Evolutionary conservation across 2,329 filamentous ascomycete genomes (phyloP).

Genomic region (Hypoxylon sp.): DNA sequence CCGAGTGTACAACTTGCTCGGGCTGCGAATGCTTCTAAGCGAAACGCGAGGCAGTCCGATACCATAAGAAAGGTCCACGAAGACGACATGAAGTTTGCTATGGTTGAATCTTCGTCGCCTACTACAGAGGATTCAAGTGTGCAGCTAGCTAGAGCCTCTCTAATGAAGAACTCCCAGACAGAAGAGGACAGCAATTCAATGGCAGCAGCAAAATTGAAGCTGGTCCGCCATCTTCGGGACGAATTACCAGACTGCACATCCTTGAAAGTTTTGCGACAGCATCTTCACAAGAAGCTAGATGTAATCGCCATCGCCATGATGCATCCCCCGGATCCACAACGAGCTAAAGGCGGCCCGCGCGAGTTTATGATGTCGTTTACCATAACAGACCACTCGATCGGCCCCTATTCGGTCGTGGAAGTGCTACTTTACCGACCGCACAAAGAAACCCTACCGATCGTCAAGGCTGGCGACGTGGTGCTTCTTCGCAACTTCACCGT

Average conservation of each 20-base stretch:
- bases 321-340: constrained; percentile 62
- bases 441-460: constrained; percentile 66
- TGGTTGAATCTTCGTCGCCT: constrained; percentile 29
- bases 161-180: constrained; percentile 42
- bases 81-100: constrained; percentile 28
- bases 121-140: constrained; percentile 45
- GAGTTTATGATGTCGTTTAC: constrained; percentile 71
- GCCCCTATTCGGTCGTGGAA: constrained; percentile 63
- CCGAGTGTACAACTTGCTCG: constrained; percentile 48
- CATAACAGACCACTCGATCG: constrained; percentile 67
- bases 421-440: constrained; percentile 71
- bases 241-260: constrained; percentile 65
- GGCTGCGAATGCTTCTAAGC: constrained; percentile 41
- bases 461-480: constrained; percentile 68
- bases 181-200: constrained; percentile 50
- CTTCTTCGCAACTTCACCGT: constrained; percentile 69
- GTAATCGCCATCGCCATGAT: constrained; percentile 67
- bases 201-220: constrained; percentile 59
- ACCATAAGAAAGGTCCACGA: constrained; percentile 18
- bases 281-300: constrained; percentile 64
- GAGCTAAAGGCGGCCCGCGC: constrained; percentile 68
- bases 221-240: constrained; percentile 61
- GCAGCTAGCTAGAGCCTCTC: constrained; percentile 46
- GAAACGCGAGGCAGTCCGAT: constrained; percentile 28
- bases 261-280: constrained; percentile 65